Evolutionary conservation across 2,329 filamentous ascomycete genomes (phyloP).

Genomic region (Leptographium flavum): DNA sequence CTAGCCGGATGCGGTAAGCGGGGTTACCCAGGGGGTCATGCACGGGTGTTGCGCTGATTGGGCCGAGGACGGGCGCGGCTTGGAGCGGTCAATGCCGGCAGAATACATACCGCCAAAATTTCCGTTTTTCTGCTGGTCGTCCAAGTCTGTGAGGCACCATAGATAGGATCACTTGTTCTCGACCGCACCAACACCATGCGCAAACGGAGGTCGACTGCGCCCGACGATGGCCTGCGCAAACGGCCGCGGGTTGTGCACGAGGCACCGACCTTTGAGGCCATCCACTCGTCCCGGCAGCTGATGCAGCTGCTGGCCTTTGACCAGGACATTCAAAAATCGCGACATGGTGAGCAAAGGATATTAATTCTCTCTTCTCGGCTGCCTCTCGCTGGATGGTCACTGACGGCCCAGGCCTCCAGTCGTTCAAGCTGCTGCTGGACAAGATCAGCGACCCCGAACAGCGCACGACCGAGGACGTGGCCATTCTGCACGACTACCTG

Average conservation of each 20-base stretch:
- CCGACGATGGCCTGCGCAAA: constrained; percentile 31
- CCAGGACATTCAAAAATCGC: constrained; percentile 51
- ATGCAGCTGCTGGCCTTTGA: constrained; percentile 54
- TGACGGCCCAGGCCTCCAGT: constrained; percentile 41
- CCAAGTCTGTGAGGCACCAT: too few species aligned
- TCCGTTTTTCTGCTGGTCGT: not conserved
- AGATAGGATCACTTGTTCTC: too few species aligned
- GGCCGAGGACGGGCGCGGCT: too few species aligned
- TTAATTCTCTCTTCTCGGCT: not conserved
- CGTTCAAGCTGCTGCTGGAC: constrained; percentile 60
- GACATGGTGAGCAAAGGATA: constrained; percentile 51
- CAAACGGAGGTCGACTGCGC: constrained; percentile 27
- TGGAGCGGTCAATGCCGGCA: not conserved
- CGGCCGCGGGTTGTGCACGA: constrained; percentile 43
- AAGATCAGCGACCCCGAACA: constrained; percentile 38
- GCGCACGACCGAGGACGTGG: constrained; percentile 30
- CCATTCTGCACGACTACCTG: constrained; percentile 57
- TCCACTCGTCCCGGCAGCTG: constrained; percentile 51
- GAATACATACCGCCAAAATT: constrained; percentile 1
- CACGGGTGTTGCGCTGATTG: too few species aligned
- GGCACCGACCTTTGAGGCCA: constrained; percentile 43
- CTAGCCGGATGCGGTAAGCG: not conserved
- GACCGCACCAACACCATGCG: constrained; percentile 20
- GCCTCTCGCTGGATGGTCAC: not conserved
- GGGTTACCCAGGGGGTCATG: too few species aligned